Percentiles rank a stretch among this genome's conserved stretches.
phyloP scores from a whole-genome alignment of 352 stramenopile genomes.

The Plasmopara muralis region DNA sequence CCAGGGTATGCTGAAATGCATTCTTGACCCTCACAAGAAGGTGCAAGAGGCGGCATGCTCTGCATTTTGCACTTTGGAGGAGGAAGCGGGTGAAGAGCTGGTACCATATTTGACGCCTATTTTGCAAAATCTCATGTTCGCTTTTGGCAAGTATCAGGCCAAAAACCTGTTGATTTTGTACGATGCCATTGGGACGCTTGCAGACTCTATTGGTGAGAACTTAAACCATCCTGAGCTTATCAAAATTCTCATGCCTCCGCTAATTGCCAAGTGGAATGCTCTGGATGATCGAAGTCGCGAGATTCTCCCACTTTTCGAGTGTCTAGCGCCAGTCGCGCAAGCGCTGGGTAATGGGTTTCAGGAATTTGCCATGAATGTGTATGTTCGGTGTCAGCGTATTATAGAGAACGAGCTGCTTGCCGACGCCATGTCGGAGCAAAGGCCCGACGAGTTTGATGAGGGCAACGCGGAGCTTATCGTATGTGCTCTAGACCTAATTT shows the following conservation, averaged over 20 bases:
- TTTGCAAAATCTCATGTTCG: constrained; percentile 88
- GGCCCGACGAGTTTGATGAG: constrained; percentile 68
- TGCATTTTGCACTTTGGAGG: constrained; percentile 92
- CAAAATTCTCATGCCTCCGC: constrained; percentile 88
- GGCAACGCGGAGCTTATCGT: constrained; percentile 87
- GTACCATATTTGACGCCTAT: constrained; percentile 90
- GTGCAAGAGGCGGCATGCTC: constrained; percentile 93
- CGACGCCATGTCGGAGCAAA: constrained; percentile 75
- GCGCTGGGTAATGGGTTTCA: constrained; percentile 84
- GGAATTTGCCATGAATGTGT: constrained; percentile 80
- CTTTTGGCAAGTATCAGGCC: constrained; percentile 91
- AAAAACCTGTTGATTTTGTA: constrained; percentile 95
- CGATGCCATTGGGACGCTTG: constrained; percentile 93
- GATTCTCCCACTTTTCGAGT: constrained; percentile 86
- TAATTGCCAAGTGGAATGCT: constrained; percentile 91
- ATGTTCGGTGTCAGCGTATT: constrained; percentile 73
- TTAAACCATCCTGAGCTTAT: constrained; percentile 90
- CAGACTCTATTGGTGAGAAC: constrained; percentile 88
- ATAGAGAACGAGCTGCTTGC: constrained; percentile 81
- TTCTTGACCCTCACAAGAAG: constrained; percentile 91
- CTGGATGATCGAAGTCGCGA: constrained; percentile 74
- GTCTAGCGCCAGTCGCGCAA: constrained; percentile 77
- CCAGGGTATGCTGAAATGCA: constrained; percentile 82
- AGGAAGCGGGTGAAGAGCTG: constrained; percentile 90
- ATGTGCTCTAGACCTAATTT: constrained; percentile 84